These are phyloP conservation scores for Pythium chondricola DNA, from an alignment of 352 stramenopile genomes.

Conservation along the genomic window DNA sequence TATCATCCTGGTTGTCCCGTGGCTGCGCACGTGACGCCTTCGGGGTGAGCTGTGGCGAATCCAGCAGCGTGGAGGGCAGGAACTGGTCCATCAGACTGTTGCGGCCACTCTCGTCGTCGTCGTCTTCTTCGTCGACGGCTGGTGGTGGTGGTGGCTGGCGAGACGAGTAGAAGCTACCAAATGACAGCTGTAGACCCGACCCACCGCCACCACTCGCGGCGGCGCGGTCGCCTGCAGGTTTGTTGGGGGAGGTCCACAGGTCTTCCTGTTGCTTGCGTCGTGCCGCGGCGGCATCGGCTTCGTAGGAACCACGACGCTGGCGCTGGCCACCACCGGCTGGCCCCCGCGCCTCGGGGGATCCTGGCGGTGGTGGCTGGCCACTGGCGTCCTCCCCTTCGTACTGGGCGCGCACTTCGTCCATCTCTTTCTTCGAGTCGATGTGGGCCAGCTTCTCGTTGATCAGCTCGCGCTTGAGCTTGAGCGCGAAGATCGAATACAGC, in stretches of 20 bases:
- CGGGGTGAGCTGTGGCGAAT: slow-evolving; percentile 77
- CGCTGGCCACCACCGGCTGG: not conserved
- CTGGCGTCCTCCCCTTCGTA: slow-evolving; percentile 18
- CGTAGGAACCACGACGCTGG: slow-evolving; percentile 15
- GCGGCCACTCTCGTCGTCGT: slow-evolving; percentile 52
- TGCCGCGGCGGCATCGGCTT: not conserved
- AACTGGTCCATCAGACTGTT: slow-evolving; percentile 78
- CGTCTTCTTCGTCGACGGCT: slow-evolving; percentile 19
- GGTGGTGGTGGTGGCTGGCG: slow-evolving; percentile 4
- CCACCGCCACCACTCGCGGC: not conserved
- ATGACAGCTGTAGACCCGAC: slow-evolving; percentile 25
- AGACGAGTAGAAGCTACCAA: slow-evolving; percentile 61
- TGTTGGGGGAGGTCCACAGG: slow-evolving; percentile 23
- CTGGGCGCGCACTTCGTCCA: slow-evolving; percentile 38
- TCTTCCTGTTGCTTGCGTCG: not conserved
- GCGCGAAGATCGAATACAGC: slow-evolving; percentile 46
- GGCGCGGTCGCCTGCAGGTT: slow-evolving; percentile 2
- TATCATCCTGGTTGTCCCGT: slow-evolving; percentile 12
- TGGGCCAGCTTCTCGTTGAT: slow-evolving; percentile 71
- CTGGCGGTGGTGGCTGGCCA: slow-evolving; percentile 4
- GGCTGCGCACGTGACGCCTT: slow-evolving; percentile 21
- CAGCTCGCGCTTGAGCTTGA: slow-evolving; percentile 69
- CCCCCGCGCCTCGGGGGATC: slow-evolving; percentile 18
- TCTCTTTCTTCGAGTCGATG: slow-evolving; percentile 63
- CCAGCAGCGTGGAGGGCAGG: slow-evolving; percentile 65